Evolutionary conservation across 768 basidiomycete species (phyloP).

Genomic region (Vishniacozyma victoriae): DNA sequence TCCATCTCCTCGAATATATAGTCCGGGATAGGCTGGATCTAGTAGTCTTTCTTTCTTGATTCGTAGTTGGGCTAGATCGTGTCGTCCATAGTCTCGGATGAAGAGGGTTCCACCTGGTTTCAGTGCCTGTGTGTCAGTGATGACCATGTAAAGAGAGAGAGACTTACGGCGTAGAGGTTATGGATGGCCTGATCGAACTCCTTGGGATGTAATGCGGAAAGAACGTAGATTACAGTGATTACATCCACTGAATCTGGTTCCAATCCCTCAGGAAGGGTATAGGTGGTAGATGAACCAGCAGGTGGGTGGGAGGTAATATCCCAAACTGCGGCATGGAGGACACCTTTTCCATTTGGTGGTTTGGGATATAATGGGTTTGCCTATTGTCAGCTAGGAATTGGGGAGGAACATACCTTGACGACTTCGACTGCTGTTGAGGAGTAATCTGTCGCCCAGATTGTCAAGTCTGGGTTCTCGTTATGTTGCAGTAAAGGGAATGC

Average conservation of each 20-base stretch:
- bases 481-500: slow-evolving; percentile 78
- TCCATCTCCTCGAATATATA: slow-evolving; percentile 94
- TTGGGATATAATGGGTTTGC: slow-evolving; percentile 63
- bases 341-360: slow-evolving; percentile 59
- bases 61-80: slow-evolving; percentile 89
- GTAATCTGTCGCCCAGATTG: slow-evolving; percentile 81
- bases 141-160: not conserved
- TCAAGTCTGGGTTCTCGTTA: slow-evolving; percentile 73
- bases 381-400: slow-evolving; percentile 47
- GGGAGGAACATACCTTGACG: slow-evolving; percentile 60
- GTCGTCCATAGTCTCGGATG: slow-evolving; percentile 87
- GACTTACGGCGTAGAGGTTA: slow-evolving; percentile 67
- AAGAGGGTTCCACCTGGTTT: slow-evolving; percentile 81
- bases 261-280: slow-evolving; percentile 60
- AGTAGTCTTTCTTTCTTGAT: slow-evolving; percentile 83
- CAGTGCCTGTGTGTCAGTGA: slow-evolving; percentile 58
- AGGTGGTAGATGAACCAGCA: slow-evolving; percentile 8
- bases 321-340: slow-evolving; percentile 78
- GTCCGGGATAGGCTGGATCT: slow-evolving; percentile 64
- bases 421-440: slow-evolving; percentile 80
- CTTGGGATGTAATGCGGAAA: slow-evolving; percentile 84
- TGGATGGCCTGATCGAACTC: slow-evolving; percentile 81
- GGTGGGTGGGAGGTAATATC: slow-evolving; percentile 60
- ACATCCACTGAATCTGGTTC: slow-evolving; percentile 72
- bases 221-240: slow-evolving; percentile 83